These are phyloP conservation scores for Fomes fomentarius DNA, from an alignment of 1,284 basidiomycete genomes.

Conservation along the genomic window DNA sequence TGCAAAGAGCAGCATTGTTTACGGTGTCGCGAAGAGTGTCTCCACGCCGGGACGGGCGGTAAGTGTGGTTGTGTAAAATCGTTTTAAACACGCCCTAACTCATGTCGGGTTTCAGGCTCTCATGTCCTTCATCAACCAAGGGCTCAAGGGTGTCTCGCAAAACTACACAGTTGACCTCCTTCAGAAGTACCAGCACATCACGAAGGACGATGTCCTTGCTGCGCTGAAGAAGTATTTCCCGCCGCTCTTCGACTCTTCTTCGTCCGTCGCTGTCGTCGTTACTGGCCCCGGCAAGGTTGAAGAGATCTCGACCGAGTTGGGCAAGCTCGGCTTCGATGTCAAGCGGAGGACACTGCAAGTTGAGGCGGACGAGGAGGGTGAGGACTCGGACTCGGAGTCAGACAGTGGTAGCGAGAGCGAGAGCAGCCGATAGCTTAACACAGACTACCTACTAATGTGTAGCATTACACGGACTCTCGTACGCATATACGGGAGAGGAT, in stretches of 20 bases:
- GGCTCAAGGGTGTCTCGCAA: slow-evolving; percentile 78
- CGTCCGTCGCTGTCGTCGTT: slow-evolving; percentile 83
- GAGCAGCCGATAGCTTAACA: slow-evolving; percentile 25
- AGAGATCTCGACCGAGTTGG: slow-evolving; percentile 70
- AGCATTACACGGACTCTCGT: slow-evolving; percentile 12
- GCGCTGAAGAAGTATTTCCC: slow-evolving; percentile 80
- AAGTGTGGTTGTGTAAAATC: slow-evolving; percentile 30
- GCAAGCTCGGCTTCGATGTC: slow-evolving; percentile 76
- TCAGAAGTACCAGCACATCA: slow-evolving; percentile 79
- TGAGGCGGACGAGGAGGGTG: slow-evolving; percentile 46
- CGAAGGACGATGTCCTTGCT: slow-evolving; percentile 74
- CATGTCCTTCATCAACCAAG: slow-evolving; percentile 86
- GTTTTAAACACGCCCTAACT: neutral
- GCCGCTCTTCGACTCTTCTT: slow-evolving; percentile 82
- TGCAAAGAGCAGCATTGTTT: slow-evolving; percentile 92
- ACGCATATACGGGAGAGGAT: neutral
- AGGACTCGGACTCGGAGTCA: too few relatives aligned
- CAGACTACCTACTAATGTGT: slow-evolving; percentile 19
- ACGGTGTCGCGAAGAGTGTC: slow-evolving; percentile 77
- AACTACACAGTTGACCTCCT: slow-evolving; percentile 77
- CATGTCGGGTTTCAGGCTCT: slow-evolving; percentile 54
- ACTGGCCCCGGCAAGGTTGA: slow-evolving; percentile 83
- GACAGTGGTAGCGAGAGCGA: too few relatives aligned
- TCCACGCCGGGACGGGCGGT: slow-evolving; percentile 88
- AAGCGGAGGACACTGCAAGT: slow-evolving; percentile 73